Conservation (phyloP, 1,139 yeast genomes). For the Meyerozyma smithsonii region DNA sequence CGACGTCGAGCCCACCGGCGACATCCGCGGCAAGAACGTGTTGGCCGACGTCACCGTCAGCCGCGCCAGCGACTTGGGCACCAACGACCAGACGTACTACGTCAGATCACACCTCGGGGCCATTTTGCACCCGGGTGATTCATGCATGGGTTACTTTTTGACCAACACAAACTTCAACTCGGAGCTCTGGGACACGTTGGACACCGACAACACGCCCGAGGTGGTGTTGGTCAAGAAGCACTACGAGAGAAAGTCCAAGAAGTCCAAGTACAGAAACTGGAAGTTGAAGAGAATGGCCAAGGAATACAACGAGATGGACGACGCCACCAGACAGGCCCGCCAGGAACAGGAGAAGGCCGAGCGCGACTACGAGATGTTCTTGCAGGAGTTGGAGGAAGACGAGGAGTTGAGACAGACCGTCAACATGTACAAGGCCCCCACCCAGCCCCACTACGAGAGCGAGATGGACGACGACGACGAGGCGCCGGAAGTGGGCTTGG, state of each 20-base stretch:
- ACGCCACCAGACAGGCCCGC: constrained; percentile 73
- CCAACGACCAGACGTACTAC: constrained; percentile 73
- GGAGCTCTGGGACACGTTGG: constrained; percentile 73
- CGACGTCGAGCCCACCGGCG: constrained; percentile 93
- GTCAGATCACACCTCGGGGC: constrained; percentile 92
- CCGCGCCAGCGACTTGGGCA: constrained; percentile 80
- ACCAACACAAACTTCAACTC: constrained; percentile 83
- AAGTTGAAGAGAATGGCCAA: constrained; percentile 97
- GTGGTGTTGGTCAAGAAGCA: constrained; percentile 88
- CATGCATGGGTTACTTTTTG: constrained; percentile 84
- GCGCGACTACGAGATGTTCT: constrained; percentile 90
- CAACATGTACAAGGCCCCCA: constrained; percentile 69
- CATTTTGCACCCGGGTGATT: constrained; percentile 91
- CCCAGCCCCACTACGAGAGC: constrained; percentile 39
- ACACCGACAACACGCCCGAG: constrained; percentile 69
- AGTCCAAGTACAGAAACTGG: constrained; percentile 83
- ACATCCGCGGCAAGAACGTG: constrained; percentile 72
- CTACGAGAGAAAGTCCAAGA: constrained; percentile 75
- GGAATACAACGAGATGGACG: constrained; percentile 80
- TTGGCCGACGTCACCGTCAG: constrained; percentile 89
- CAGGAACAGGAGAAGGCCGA: constrained; percentile 92
- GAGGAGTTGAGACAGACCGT: constrained; percentile 88
- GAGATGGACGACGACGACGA: constrained; percentile 61
- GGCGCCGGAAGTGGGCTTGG: constrained; percentile 73
- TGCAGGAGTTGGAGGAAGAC: constrained; percentile 97